Evolutionary conservation across 1,139 yeast genomes (phyloP).

Genomic region (Blastobotrys capitulatus): DNA sequence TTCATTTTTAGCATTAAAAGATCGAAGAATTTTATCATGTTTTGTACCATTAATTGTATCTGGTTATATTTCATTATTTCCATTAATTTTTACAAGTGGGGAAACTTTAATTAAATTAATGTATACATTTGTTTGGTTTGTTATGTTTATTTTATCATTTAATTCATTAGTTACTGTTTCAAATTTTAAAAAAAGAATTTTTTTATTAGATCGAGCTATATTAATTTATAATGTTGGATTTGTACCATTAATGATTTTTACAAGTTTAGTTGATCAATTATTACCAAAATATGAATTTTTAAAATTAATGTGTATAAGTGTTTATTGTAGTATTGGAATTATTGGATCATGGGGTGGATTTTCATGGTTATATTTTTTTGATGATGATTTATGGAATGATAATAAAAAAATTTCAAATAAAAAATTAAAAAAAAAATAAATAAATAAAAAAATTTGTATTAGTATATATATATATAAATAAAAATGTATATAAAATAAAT

Average conservation of each 20-base stretch:
- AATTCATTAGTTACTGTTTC: slow-evolving; percentile 59
- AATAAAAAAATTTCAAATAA: background rate
- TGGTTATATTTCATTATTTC: slow-evolving; percentile 85
- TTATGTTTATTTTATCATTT: slow-evolving; percentile 67
- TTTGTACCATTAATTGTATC: slow-evolving; percentile 64
- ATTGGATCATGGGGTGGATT: slow-evolving; percentile 85
- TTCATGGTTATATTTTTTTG: slow-evolving; percentile 77
- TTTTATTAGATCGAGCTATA: slow-evolving; percentile 67
- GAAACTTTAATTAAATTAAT: slow-evolving; percentile 72
- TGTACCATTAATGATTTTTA: slow-evolving; percentile 57
- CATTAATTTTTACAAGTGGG: slow-evolving; percentile 73
- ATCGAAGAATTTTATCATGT: slow-evolving; percentile 54
- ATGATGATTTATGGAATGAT: slow-evolving; percentile 29
- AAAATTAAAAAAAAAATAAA: background rate
- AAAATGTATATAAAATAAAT: background rate
- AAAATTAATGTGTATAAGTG: slow-evolving; percentile 75
- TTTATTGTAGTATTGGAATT: slow-evolving; percentile 82
- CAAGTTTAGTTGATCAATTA: slow-evolving; percentile 53
- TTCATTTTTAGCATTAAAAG: slow-evolving; percentile 67
- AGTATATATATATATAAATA: background rate
- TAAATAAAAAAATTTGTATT: background rate
- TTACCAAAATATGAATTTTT: slow-evolving; percentile 50
- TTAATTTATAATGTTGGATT: slow-evolving; percentile 64
- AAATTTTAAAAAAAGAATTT: slow-evolving; percentile 45
- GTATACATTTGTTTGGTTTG: slow-evolving; percentile 84